These are phyloP conservation scores for Gentiana macrophylla DNA, from an alignment of 257 asterid genomes.

Conservation along the genomic window DNA sequence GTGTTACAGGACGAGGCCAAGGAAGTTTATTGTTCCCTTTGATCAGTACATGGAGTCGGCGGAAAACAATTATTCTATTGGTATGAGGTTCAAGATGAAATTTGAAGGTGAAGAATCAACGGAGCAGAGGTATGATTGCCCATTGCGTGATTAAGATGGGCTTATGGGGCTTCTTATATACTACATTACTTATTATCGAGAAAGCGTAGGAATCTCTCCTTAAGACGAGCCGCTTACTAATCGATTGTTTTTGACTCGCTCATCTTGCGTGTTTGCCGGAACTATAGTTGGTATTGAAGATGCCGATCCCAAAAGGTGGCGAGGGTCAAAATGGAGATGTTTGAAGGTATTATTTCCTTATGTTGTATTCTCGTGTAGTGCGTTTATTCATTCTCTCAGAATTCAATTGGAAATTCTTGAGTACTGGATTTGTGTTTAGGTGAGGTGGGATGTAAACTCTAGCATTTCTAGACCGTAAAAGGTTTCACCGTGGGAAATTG, in stretches of 20 bases:
- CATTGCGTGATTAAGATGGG: not conserved
- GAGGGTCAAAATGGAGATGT: constrained; percentile 86
- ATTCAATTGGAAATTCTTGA: not conserved
- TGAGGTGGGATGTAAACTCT: constrained; percentile 88
- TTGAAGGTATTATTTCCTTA: constrained; percentile 44
- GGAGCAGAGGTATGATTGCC: constrained; percentile 63
- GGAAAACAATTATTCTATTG: constrained; percentile 59
- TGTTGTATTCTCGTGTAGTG: no score
- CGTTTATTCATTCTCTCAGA: not conserved
- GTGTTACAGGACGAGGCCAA: constrained; percentile 65
- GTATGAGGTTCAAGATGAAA: constrained; percentile 92
- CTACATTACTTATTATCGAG: no score
- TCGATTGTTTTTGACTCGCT: not conserved
- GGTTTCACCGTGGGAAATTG: constrained; percentile 92
- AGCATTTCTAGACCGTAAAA: constrained; percentile 74
- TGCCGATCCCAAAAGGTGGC: constrained; percentile 60
- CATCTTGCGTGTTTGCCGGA: constrained; percentile 60
- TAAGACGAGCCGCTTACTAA: not conserved
- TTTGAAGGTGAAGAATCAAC: constrained; percentile 99
- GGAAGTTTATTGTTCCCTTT: constrained; percentile 69
- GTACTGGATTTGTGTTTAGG: constrained; percentile 31
- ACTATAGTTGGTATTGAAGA: constrained; percentile 83
- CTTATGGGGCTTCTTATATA: not conserved
- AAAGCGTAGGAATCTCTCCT: not conserved
- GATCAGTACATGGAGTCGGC: constrained; percentile 74